A percentile compares a stretch with the other conserved stretches of the same genome.
Evolutionary conservation across 257 asterid genomes (phyloP).

Genomic region (Solanum arcanum): DNA sequence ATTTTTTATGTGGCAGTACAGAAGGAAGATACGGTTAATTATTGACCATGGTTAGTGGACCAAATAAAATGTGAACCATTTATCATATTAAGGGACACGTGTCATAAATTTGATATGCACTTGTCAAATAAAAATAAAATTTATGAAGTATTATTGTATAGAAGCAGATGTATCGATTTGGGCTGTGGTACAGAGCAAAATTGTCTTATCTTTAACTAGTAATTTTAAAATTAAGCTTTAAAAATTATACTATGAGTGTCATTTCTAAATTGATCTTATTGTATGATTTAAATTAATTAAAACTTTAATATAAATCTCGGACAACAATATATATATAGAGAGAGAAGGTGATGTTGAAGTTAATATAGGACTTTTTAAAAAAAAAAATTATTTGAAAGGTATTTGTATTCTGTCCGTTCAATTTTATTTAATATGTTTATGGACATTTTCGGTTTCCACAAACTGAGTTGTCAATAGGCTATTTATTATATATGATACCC

Average conservation of each 20-base stretch:
- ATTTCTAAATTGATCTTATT: no score
- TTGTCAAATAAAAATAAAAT: no score
- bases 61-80: background rate
- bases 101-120: background rate
- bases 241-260: no score
- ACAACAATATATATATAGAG: no score
- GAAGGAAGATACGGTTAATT: background rate
- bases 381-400: no score
- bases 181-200: background rate
- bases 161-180: background rate
- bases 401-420: background rate
- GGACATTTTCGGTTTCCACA: background rate
- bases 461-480: background rate
- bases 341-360: no score
- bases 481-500: background rate
- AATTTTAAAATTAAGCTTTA: no score
- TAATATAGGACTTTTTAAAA: no score
- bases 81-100: background rate
- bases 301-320: no score
- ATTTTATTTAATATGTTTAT: background rate
- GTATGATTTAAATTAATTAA: accelerated
- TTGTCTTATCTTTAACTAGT: no score
- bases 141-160: no score
- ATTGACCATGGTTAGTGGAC: background rate
- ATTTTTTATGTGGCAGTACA: background rate